Percentiles rank a stretch among this genome's conserved stretches.
These are phyloP conservation scores for Polytolypa hystricis DNA, from an alignment of 2,329 filamentous ascomycete species.

Conservation along the genomic window DNA sequence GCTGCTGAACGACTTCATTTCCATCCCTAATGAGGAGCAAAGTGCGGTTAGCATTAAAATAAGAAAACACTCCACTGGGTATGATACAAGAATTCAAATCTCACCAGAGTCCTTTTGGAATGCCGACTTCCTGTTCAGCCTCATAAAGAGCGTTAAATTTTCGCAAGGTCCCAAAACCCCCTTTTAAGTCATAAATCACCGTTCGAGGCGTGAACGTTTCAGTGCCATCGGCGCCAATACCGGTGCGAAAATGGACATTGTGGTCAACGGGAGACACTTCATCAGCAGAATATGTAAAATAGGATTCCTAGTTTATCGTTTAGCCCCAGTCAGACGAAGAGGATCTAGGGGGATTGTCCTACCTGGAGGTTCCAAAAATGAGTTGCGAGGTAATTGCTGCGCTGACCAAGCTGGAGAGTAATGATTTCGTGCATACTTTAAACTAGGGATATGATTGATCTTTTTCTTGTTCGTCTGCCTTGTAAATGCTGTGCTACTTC, in stretches of 20 bases:
- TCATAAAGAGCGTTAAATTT: constrained; percentile 87
- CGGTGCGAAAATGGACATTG: constrained; percentile 79
- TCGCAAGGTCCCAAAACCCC: constrained; percentile 76
- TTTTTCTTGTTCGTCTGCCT: too few relatives aligned
- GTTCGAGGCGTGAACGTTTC: constrained; percentile 91
- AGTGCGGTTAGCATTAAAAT: background rate
- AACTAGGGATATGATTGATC: background rate
- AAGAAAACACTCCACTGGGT: background rate
- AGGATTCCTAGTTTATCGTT: constrained; percentile 60
- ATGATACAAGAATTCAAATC: background rate
- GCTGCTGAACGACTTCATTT: constrained; percentile 55
- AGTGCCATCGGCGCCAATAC: constrained; percentile 67
- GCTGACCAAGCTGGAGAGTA: constrained; percentile 84
- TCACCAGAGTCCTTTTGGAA: constrained; percentile 36
- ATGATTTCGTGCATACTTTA: constrained; percentile 79
- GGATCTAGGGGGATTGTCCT: constrained; percentile 7
- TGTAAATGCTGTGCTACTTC: too few relatives aligned
- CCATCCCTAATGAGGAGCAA: constrained; percentile 52
- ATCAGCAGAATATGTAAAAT: constrained; percentile 75
- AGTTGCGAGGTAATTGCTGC: constrained; percentile 84
- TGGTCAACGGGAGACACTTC: constrained; percentile 61
- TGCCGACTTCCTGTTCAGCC: constrained; percentile 28
- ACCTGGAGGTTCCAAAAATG: constrained; percentile 98
- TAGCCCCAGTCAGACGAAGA: constrained; percentile 6
- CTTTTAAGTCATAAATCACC: constrained; percentile 89